Percentiles rank a stretch among this genome's conserved stretches.
Conservation (phyloP, 768 basidiomycete genomes). For the Coprinellus aureogranulatus region DNA sequence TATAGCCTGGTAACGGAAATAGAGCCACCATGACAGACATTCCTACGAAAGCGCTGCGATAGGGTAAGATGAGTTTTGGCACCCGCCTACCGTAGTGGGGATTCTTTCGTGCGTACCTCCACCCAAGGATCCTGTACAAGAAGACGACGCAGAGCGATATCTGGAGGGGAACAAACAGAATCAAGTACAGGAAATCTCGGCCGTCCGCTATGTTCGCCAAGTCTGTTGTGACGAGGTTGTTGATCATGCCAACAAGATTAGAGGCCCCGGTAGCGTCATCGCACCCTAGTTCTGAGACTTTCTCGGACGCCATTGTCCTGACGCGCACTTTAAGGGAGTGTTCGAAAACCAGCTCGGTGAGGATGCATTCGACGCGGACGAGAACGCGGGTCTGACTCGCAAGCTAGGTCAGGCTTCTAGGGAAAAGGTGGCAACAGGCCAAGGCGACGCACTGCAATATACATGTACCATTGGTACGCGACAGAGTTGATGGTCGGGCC, state of each 20-base stretch:
- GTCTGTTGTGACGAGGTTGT: constrained; percentile 75
- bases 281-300: no score
- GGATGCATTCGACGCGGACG: constrained; percentile 46
- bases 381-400: constrained; percentile 45
- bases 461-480: constrained; percentile 53
- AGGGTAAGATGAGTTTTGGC: background rate
- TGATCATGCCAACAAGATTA: constrained; percentile 73
- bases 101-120: constrained; percentile 41
- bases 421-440: no score
- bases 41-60: constrained; percentile 56
- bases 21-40: constrained; percentile 50
- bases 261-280: no score
- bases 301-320: constrained; percentile 34
- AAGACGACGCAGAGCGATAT: constrained; percentile 40
- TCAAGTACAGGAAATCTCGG: constrained; percentile 34
- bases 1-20: constrained; percentile 58
- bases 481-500: constrained; percentile 44
- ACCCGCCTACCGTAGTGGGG: no score
- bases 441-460: constrained; percentile 35
- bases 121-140: constrained; percentile 45
- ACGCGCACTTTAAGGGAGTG: constrained; percentile 58
- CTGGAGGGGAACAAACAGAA: constrained; percentile 43
- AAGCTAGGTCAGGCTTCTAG: background rate
- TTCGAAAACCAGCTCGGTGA: constrained; percentile 40
- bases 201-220: constrained; percentile 36